Percentiles rank a stretch among this genome's conserved stretches.
phyloP scores from a whole-genome alignment of 306 rosid species.

The Dalbergia cultrata region DNA sequence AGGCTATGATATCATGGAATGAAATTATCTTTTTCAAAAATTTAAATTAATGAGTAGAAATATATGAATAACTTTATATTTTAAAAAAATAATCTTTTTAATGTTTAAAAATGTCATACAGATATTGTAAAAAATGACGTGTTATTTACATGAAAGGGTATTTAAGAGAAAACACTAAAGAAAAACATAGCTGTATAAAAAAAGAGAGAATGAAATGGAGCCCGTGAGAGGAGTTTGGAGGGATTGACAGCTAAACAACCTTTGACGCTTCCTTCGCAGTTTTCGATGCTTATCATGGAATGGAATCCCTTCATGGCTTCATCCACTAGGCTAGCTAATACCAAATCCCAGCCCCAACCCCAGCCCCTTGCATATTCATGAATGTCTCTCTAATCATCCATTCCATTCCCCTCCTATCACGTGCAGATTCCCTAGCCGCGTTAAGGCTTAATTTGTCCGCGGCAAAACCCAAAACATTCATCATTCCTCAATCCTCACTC shows the following conservation, averaged over 20 bases:
- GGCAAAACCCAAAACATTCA: background rate
- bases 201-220: slow-evolving; percentile 37
- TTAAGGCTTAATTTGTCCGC: slow-evolving; percentile 21
- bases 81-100: too few relatives aligned
- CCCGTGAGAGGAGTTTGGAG: slow-evolving; percentile 75
- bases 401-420: slow-evolving; percentile 50
- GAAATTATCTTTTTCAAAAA: too few relatives aligned
- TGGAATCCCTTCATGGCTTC: slow-evolving; percentile 33
- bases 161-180: background rate
- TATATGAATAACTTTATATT: too few relatives aligned
- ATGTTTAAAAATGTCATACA: too few relatives aligned
- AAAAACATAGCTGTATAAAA: background rate
- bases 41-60: too few relatives aligned
- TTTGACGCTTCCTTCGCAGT: slow-evolving; percentile 76
- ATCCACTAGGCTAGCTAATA: slow-evolving; percentile 8
- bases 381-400: slow-evolving; percentile 2
- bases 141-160: background rate
- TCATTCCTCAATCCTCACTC: background rate
- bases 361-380: slow-evolving; percentile 12
- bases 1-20: too few relatives aligned
- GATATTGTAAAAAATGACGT: too few relatives aligned
- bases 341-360: slow-evolving; percentile 19
- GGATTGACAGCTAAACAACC: slow-evolving; percentile 94
- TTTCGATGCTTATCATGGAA: slow-evolving; percentile 58
- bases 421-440: slow-evolving; percentile 74